Evolutionary conservation across 2,329 filamentous ascomycete genomes (phyloP), one percentile per base, ranked within the genome.

Genomic region (Coniella vitis): DNA sequence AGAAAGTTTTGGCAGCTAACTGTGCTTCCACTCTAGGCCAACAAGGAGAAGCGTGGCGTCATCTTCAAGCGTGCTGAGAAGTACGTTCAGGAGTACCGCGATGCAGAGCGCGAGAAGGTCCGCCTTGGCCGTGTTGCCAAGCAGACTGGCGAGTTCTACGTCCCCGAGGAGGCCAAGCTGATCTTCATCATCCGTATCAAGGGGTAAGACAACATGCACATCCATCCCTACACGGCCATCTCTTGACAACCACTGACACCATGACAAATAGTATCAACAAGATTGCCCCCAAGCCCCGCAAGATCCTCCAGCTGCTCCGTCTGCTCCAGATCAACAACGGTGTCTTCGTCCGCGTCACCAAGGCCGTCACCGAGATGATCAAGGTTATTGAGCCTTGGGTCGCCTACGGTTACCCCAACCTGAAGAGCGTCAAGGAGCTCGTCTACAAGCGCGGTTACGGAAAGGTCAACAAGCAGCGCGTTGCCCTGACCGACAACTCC

Each of bases 41-140:
- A 87, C 83, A 98, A 97, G 84, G 86, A 95, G 80, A 98, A 97
- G 87, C 90, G 93, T 68, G 78, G 80, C 63, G 87, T 91, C 69
- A 95, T 98, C 85, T 98, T 98, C 89, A 95, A 97, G 85, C 90
- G 93, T 74, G 93, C 93, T 65, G 93, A 98, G 83, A 90, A 93
- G 75, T 98, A 98, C 79, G 90, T 98, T 66, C 91, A 95, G 82
- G 93, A 98, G 80, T 98, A 98, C 83, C 93, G 91, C 63, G 90
- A 95, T 73, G 83, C 83, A 52, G 93, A 98, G 86, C 90, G 90
- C 64, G 93, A 98, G 86, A 95, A 95, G 84, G 81, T 98, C 74
- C 89, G 93, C 66, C 86, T 98, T 57, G 70, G 79, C 66, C 91
- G 93, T 63, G 75, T 90, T 60, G 87, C 90, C 74, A 95, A 95